Base-by-base conservation (phyloP, 192 early-diverging fungal species). In the Globomyces pollinis-pini region DNA sequence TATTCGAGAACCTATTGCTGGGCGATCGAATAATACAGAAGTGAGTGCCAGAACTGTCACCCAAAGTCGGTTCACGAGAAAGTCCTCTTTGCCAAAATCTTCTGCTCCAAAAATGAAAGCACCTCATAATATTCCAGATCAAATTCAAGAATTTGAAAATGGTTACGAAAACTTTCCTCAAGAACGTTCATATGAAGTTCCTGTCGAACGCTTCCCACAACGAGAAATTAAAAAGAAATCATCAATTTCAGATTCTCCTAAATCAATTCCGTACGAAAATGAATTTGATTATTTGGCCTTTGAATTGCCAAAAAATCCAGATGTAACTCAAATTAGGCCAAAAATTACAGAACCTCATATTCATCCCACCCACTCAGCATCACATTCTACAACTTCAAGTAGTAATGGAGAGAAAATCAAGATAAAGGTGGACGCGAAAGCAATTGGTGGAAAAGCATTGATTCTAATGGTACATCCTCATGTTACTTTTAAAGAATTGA, bases 81-180 rank as follows among this genome's bases (percentile, higher is more conserved):
- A 51, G 16, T 51, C 50, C 32, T 51, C 50, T 18, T 34, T 51
- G 31, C 50, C 50, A 2, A 34, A 51, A 16, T 6, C 50, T 16
- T n/a, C n/a, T n/a, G n/a, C n/a, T n/a, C n/a, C n/a, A n/a, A n/a
- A n/a, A n/a, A n/a, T n/a, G n/a, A n/a, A n/a, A n/a, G n/a, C n/a
- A n/a, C n/a, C n/a, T n/a, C n/a, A n/a, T n/a, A n/a, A n/a, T n/a
- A 7, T 33, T n/a, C 50, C 50, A 33, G 21, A 0, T 11, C 30
- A 15, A 9, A 16, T 33, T 4, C 33, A 20, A 9, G 30, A 30
- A 51, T 9, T 6, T 9, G 35, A 36, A n/a, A n/a, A n/a, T n/a
- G n/a, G n/a, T n/a, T n/a, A n/a, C n/a, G 44, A 47, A 21, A 0
- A 4, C 44, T 20, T 4, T 28, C 24, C 20, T 0, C 8, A 20